A percentile compares a stretch with the other conserved stretches of the same genome.
phyloP scores from a whole-genome alignment of 441 rosid genomes.

The Codiaeum variegatum region DNA sequence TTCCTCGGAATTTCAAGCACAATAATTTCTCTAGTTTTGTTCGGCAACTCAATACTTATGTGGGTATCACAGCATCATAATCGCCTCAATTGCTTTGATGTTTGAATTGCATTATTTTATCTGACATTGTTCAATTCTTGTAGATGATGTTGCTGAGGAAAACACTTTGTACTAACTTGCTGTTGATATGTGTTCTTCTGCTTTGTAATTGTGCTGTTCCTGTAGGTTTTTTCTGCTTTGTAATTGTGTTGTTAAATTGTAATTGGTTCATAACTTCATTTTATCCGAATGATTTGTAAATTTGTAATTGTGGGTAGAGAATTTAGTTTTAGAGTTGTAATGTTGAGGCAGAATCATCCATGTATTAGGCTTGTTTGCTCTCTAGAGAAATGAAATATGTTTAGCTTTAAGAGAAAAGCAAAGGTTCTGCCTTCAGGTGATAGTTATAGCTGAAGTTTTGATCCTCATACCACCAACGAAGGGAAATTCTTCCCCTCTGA shows the following conservation, averaged over 20 bases:
- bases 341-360: neutral
- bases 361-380: conserved; percentile 4
- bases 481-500: conserved; percentile 26
- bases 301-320: conserved; percentile 3
- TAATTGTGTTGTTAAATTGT: neutral
- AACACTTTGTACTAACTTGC: neutral
- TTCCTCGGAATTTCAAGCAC: conserved; percentile 89
- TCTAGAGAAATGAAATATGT: conserved; percentile 6
- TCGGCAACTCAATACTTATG: conserved; percentile 95
- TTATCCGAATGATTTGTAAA: neutral
- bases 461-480: conserved; percentile 21
- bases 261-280: neutral
- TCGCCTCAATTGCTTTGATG: conserved; percentile 29
- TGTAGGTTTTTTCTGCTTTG: conserved; percentile 3
- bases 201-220: neutral
- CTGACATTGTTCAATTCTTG: conserved; percentile 18
- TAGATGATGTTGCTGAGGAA: conserved; percentile 21
- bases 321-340: conserved; percentile 6
- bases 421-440: conserved; percentile 22
- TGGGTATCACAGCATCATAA: conserved; percentile 46
- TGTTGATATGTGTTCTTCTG: neutral
- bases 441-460: conserved; percentile 22
- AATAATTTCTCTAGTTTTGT: conserved; percentile 97
- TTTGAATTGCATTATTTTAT: conserved; percentile 12
- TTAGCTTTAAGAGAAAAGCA: conserved; percentile 25